A percentile compares a stretch with the other conserved stretches of the same genome.
These are phyloP conservation scores for Boletus eberwhitei DNA, from an alignment of 768 basidiomycete species.

Conservation along the genomic window DNA sequence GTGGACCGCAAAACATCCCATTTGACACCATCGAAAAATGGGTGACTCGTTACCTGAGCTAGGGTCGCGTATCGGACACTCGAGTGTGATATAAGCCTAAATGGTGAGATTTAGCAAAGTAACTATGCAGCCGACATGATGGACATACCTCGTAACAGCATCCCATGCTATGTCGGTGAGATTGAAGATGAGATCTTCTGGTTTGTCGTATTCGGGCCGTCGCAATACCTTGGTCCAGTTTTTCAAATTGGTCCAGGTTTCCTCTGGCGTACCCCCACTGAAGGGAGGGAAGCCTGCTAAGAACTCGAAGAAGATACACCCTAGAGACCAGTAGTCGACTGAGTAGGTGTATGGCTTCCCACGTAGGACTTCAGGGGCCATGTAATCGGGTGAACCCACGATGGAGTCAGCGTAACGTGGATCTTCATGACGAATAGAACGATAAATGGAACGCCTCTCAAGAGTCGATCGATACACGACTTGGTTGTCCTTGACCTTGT, in stretches of 20 bases:
- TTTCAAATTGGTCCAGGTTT: constrained; percentile 98
- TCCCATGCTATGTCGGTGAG: constrained; percentile 92
- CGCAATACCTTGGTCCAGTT: constrained; percentile 93
- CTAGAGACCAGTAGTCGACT: constrained; percentile 98
- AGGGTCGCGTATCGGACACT: constrained; percentile 76
- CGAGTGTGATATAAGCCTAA: constrained; percentile 83
- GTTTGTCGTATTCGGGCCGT: constrained; percentile 93
- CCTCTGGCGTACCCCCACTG: constrained; percentile 91
- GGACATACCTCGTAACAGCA: constrained; percentile 73
- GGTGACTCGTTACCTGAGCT: constrained; percentile 66
- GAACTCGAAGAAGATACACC: constrained; percentile 98
- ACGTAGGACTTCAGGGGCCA: constrained; percentile 92
- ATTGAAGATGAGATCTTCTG: constrained; percentile 97
- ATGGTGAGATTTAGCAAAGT: neutral
- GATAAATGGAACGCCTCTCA: constrained; percentile 92
- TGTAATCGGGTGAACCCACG: constrained; percentile 98
- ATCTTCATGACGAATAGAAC: constrained; percentile 85
- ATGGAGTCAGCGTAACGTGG: constrained; percentile 95
- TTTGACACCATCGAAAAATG: constrained; percentile 74
- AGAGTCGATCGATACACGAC: constrained; percentile 88
- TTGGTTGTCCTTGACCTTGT: constrained; percentile 93
- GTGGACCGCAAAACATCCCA: constrained; percentile 79
- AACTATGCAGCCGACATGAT: neutral
- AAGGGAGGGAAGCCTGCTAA: constrained; percentile 97
- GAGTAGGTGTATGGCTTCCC: constrained; percentile 94